Base-by-base conservation (phyloP, 78 protist genomes). In the Guillardia theta region DNA sequence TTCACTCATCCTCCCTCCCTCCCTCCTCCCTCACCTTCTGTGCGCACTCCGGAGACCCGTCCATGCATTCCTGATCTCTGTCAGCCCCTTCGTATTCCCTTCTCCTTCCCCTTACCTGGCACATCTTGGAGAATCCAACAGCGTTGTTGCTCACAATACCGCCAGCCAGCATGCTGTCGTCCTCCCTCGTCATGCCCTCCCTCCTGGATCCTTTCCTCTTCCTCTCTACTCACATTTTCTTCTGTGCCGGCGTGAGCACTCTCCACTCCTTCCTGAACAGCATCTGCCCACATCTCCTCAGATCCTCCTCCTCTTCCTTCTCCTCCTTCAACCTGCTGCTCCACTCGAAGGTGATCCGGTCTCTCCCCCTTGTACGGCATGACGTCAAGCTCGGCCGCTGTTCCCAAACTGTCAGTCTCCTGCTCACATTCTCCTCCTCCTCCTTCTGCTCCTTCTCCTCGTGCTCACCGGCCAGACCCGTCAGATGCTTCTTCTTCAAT, bases 331-430 rank as follows among this genome's bases (percentile, higher is more conserved):
- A 53, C 18, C 62, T 53, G 83, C 83, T 70, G 83, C 41, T 70
- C 83, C 10, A 70, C 41, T 22, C 83, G 83, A 12, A 70, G 41
- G 0, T 18, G 6, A 24, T 70, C 83, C 41, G 83, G 83, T 22
- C 83, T 36, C 83, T 33, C 41, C 1, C 78, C 78, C 39, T 64
- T 36, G 36, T 33, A 12, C 83, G 9, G 83, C 83, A 70, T 70
- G 41, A 70, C 36, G 83, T 70, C 83, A 24, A 70, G 83, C 83
- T 33, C 41, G 41, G 83, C 83, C 83, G 83, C 83, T 24, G n/a
- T n/a, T n/a, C n/a, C n/a, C n/a, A n/a, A n/a, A n/a, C n/a, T n/a
- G 83, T 43, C 36, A 70, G 83, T 43, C 83, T 43, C 41, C 1
- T 4, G 27, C 46, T 70, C 83, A 43, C 46, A 36, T 70, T 70